These are phyloP conservation scores for Quercus agrifolia DNA, from an alignment of 306 rosid genomes.

Conservation along the genomic window DNA sequence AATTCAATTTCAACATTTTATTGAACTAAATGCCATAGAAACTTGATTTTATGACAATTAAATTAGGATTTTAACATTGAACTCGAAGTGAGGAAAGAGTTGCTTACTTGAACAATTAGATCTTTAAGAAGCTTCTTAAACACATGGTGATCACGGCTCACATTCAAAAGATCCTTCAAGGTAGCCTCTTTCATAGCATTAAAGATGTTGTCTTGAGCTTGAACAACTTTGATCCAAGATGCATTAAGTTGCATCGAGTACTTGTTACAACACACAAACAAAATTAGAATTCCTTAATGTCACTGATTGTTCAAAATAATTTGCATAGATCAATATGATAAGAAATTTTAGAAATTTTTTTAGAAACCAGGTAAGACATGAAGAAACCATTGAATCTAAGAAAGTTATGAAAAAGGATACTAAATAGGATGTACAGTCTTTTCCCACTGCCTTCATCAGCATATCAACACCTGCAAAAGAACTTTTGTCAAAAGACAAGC, in stretches of 20 bases:
- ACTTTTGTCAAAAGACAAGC: constrained; percentile 4
- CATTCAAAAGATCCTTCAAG: constrained; percentile 66
- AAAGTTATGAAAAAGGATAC: constrained; percentile 66
- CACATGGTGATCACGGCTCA: constrained; percentile 55
- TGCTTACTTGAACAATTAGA: constrained; percentile 79
- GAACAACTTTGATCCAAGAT: constrained; percentile 88
- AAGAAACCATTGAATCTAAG: constrained; percentile 3
- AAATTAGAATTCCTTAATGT: too few relatives aligned
- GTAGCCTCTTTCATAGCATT: constrained; percentile 80
- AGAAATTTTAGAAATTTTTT: too few relatives aligned
- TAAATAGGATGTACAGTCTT: constrained; percentile 86
- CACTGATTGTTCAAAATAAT: too few relatives aligned
- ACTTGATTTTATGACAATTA: too few relatives aligned
- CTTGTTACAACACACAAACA: constrained; percentile 46
- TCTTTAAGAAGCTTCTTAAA: constrained; percentile 65
- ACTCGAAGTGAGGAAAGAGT: neutral
- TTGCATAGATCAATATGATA: too few relatives aligned
- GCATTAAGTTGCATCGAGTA: constrained; percentile 95
- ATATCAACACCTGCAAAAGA: constrained; percentile 75
- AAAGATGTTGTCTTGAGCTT: constrained; percentile 87
- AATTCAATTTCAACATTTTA: neutral
- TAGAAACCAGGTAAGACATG: neutral
- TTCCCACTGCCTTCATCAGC: constrained; percentile 87
- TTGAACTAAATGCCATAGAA: too few relatives aligned
- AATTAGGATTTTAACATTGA: neutral